phyloP scores from a whole-genome alignment of 257 asterid genomes.

The Salvia splendens region DNA sequence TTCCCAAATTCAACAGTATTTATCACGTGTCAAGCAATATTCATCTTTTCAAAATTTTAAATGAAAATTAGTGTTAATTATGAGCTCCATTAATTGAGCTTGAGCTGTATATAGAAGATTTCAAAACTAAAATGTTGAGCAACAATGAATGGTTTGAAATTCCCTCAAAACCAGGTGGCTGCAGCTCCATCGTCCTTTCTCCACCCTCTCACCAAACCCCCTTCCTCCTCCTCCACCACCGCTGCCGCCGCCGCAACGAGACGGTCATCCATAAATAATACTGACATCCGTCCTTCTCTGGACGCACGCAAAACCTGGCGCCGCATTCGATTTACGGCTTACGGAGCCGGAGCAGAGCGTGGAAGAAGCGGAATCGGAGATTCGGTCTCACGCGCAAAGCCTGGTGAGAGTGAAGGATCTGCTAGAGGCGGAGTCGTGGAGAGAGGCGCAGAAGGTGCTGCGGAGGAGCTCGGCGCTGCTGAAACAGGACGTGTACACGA shows the following conservation, averaged over 20 bases:
- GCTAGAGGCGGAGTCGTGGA: conserved; percentile 54
- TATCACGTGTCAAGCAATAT: too few relatives aligned
- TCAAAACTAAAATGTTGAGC: neutral
- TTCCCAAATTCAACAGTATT: too few relatives aligned
- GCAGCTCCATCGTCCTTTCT: conserved; percentile 14
- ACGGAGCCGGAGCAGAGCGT: conserved; percentile 68
- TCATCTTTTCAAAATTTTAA: too few relatives aligned
- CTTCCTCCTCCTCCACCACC: conserved; percentile 27
- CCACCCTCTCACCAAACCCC: conserved; percentile 27
- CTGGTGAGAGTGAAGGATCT: conserved; percentile 50
- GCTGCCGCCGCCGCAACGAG: conserved; percentile 24
- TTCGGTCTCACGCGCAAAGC: conserved; percentile 44
- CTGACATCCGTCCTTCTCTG: conserved; percentile 20
- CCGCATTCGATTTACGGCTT: conserved; percentile 58
- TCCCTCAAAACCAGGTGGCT: neutral
- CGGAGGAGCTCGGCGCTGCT: conserved; percentile 54
- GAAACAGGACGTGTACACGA: conserved; percentile 71
- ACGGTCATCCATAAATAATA: conserved; percentile 37
- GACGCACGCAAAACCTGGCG: conserved; percentile 15
- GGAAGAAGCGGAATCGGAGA: conserved; percentile 56
- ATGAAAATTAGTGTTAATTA: too few relatives aligned
- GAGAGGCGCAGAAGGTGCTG: conserved; percentile 57
- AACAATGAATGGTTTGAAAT: neutral
- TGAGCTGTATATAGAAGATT: neutral
- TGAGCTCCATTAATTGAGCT: neutral